Conservation (phyloP, 441 rosid genomes). For the Erodium moschatum region DNA sequence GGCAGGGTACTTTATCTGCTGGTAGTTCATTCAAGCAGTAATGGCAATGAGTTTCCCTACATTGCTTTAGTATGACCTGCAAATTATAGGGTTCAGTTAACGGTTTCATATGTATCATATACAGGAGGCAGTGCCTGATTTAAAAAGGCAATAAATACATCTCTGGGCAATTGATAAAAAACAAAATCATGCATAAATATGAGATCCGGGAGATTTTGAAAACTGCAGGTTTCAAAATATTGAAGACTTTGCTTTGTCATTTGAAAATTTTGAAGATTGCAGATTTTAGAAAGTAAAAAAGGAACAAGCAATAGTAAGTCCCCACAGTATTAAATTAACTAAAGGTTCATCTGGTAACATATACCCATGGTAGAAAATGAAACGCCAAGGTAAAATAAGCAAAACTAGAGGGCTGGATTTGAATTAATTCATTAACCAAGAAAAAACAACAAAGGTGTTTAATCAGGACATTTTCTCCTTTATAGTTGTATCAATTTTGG, state of each 20-base stretch:
- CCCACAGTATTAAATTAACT: background rate
- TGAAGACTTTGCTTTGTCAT: background rate
- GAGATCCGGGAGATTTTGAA: background rate
- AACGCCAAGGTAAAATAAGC: conserved; percentile 3
- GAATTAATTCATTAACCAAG: conserved; percentile 1
- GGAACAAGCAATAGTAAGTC: background rate
- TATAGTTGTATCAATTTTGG: background rate
- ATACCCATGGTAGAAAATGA: background rate
- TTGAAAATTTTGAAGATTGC: too few relatives aligned
- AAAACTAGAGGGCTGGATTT: background rate
- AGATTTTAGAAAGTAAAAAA: background rate
- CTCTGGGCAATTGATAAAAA: background rate
- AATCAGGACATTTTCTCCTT: background rate
- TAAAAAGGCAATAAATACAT: background rate
- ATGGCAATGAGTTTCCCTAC: conserved; percentile 69
- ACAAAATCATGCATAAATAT: background rate
- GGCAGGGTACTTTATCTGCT: conserved; percentile 56
- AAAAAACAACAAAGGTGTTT: background rate
- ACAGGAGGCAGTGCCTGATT: conserved; percentile 6
- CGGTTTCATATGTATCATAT: conserved; percentile 12
- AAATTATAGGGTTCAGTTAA: conserved; percentile 9
- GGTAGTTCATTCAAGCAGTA: conserved; percentile 76
- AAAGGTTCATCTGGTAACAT: background rate
- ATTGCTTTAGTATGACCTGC: conserved; percentile 57
- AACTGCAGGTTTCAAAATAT: background rate